A percentile compares a stretch with the other conserved stretches of the same genome.
Evolutionary conservation across 139 green algal genomes (phyloP).

Genomic region (Haematococcus sp.): DNA sequence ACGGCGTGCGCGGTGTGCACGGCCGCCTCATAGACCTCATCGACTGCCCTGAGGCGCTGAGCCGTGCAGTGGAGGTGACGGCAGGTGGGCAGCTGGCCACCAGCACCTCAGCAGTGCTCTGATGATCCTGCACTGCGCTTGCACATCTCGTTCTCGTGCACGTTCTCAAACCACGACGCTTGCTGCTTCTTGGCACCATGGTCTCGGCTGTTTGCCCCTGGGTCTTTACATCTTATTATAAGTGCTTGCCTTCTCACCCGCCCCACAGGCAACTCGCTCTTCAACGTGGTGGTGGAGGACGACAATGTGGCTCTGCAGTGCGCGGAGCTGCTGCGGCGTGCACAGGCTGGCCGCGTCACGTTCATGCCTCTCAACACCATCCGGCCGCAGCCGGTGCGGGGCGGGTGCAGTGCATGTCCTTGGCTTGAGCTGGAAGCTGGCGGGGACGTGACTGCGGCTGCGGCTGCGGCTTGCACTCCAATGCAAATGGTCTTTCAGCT

Average conservation of each 20-base stretch:
- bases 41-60: slow-evolving; percentile 56
- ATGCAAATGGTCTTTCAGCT: too few relatives aligned
- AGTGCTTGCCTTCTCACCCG: too few relatives aligned
- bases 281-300: slow-evolving; percentile 85
- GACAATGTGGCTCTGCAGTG: slow-evolving; percentile 62
- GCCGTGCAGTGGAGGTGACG: slow-evolving; percentile 86
- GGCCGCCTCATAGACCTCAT: slow-evolving; percentile 93
- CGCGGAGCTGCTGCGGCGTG: slow-evolving; percentile 67
- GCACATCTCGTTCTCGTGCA: too few relatives aligned
- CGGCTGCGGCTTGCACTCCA: too few relatives aligned
- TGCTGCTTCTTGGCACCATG: too few relatives aligned
- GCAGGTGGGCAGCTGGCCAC: too few relatives aligned
- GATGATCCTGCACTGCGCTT: too few relatives aligned
- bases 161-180: too few relatives aligned
- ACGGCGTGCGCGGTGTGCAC: slow-evolving; percentile 54
- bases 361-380: slow-evolving; percentile 93
- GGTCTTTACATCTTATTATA: too few relatives aligned
- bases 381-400: not conserved
- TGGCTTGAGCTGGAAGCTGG: not conserved
- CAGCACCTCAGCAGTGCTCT: too few relatives aligned
- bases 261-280: slow-evolving; percentile 58
- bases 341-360: slow-evolving; percentile 77
- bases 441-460: not conserved
- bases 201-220: too few relatives aligned
- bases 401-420: not conserved